Evolutionary conservation across 1,139 yeast species (phyloP).

Genomic region (Debaryomyces robertsiae): DNA sequence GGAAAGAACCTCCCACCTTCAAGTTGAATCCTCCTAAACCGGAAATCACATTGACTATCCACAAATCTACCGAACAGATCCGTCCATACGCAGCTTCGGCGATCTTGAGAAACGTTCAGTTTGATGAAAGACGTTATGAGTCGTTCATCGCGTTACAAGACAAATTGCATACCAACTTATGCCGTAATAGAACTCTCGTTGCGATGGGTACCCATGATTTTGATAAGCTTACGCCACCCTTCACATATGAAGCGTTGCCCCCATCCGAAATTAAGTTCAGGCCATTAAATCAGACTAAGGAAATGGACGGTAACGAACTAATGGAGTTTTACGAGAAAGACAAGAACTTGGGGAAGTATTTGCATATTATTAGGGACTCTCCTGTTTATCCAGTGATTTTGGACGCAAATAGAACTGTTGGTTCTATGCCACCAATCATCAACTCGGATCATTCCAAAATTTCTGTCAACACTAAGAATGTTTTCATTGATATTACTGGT

Average conservation of each 20-base stretch:
- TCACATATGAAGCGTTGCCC: slow-evolving; percentile 81
- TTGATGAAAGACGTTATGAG: slow-evolving; percentile 83
- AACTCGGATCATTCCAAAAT: slow-evolving; percentile 92
- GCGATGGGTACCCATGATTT: slow-evolving; percentile 98
- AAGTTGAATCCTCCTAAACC: slow-evolving; percentile 64
- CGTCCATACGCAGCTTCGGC: slow-evolving; percentile 98
- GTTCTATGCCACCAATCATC: slow-evolving; percentile 96
- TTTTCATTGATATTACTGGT: slow-evolving; percentile 93
- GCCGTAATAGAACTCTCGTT: slow-evolving; percentile 95
- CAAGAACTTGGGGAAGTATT: slow-evolving; percentile 84
- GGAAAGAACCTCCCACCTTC: slow-evolving; percentile 64
- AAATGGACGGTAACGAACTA: slow-evolving; percentile 73
- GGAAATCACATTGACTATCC: slow-evolving; percentile 66
- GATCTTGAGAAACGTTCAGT: slow-evolving; percentile 76
- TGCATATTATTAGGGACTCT: slow-evolving; percentile 84
- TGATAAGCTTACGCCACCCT: slow-evolving; percentile 80
- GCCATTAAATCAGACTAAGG: slow-evolving; percentile 84
- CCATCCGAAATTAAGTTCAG: slow-evolving; percentile 78
- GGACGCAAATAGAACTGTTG: slow-evolving; percentile 75
- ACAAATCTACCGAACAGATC: slow-evolving; percentile 66
- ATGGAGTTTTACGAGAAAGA: slow-evolving; percentile 92
- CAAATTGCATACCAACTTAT: slow-evolving; percentile 89
- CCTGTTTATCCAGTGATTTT: slow-evolving; percentile 90
- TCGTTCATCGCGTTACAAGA: slow-evolving; percentile 96
- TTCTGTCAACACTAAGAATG: slow-evolving; percentile 78